A percentile compares a stretch with the other conserved stretches of the same genome.
Conservation (phyloP, 768 basidiomycete genomes). For the Nevesoporus exiguus region DNA sequence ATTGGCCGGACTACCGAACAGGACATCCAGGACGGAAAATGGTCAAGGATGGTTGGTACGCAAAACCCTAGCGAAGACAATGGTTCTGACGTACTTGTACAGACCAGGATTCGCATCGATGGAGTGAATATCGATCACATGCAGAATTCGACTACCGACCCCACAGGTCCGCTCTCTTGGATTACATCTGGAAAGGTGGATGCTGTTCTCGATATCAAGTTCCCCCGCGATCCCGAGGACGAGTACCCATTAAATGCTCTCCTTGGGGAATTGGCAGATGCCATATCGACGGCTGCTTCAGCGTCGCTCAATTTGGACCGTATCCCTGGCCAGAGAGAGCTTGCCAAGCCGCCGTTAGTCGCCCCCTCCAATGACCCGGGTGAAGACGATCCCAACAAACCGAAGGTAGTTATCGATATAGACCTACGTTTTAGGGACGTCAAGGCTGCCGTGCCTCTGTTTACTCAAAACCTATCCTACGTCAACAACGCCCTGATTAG, state of each 20-base stretch:
- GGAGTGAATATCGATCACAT: slow-evolving; percentile 96
- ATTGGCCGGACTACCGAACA: slow-evolving; percentile 87
- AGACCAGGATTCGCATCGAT: slow-evolving; percentile 96
- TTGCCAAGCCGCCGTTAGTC: slow-evolving; percentile 81
- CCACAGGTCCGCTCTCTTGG: slow-evolving; percentile 89
- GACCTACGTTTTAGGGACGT: slow-evolving; percentile 93
- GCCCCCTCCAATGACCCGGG: slow-evolving; percentile 53
- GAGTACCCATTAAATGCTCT: slow-evolving; percentile 73
- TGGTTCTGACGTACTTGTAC: not conserved
- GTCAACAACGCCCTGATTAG: slow-evolving; percentile 90
- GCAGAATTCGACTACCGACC: slow-evolving; percentile 74
- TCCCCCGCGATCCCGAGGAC: slow-evolving; percentile 78
- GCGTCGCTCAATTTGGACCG: slow-evolving; percentile 47
- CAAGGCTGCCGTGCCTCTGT: slow-evolving; percentile 92
- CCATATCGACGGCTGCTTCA: slow-evolving; percentile 63
- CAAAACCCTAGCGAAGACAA: not conserved
- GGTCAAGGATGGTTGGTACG: slow-evolving; percentile 78
- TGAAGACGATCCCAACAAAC: slow-evolving; percentile 30
- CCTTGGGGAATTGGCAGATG: slow-evolving; percentile 87
- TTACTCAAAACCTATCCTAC: slow-evolving; percentile 83
- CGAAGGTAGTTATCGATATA: slow-evolving; percentile 78
- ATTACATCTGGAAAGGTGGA: slow-evolving; percentile 96
- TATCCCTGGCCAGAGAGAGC: slow-evolving; percentile 83
- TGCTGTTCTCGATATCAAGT: slow-evolving; percentile 96
- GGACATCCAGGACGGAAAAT: slow-evolving; percentile 77